Evolutionary conservation across 202 grass and related monocot species (phyloP).

Genomic region (Digitaria exilis): DNA sequence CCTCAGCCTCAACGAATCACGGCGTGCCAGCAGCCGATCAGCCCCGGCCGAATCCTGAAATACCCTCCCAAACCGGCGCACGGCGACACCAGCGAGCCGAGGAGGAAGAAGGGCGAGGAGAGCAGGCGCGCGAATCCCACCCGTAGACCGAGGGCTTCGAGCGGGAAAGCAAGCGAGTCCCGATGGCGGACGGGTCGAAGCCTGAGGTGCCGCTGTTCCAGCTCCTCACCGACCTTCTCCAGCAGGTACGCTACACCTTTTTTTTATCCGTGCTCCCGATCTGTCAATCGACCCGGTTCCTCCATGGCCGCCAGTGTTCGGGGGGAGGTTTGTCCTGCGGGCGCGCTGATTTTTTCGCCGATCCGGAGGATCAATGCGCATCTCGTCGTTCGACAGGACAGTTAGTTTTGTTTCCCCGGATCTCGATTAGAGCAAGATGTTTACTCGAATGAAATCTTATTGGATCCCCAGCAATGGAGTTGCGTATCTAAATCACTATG

Average conservation of each 20-base stretch:
- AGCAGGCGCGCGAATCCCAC: background rate
- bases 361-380: no score
- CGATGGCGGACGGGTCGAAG: slow-evolving; percentile 79
- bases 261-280: background rate
- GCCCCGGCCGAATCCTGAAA: background rate
- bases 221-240: slow-evolving; percentile 75
- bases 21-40: background rate
- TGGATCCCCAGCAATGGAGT: background rate
- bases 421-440: background rate
- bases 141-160: background rate
- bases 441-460: no score
- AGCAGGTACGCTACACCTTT: slow-evolving; percentile 60
- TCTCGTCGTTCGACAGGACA: background rate
- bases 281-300: background rate
- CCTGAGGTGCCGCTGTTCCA: slow-evolving; percentile 84
- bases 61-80: slow-evolving; percentile 1
- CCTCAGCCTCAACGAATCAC: background rate
- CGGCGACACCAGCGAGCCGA: background rate
- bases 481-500: background rate
- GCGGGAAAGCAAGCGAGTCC: background rate
- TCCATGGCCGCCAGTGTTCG: background rate
- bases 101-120: no score
- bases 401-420: background rate
- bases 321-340: background rate
- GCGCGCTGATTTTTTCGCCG: background rate